These are phyloP conservation scores for Tolypocladium pustulatum DNA, from an alignment of 2,329 filamentous ascomycete species.

Conservation along the genomic window DNA sequence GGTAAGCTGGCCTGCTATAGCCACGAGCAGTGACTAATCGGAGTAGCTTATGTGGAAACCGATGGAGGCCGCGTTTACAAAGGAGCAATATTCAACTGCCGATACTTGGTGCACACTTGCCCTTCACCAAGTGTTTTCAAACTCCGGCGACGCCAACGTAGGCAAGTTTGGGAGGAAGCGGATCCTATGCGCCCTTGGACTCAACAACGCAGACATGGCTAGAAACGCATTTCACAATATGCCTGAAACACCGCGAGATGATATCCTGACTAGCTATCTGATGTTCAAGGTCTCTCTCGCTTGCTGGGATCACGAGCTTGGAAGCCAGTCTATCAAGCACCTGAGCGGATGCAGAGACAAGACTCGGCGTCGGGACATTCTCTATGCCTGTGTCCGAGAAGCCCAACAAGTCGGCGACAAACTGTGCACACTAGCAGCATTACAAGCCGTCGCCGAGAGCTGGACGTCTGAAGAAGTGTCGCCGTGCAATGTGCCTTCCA, in stretches of 20 bases:
- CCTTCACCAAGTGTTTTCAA: slow-evolving; percentile 55
- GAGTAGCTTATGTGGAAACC: slow-evolving; percentile 70
- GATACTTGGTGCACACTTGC: slow-evolving; percentile 64
- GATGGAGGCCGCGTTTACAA: slow-evolving; percentile 47
- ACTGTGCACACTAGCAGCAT: slow-evolving; percentile 35
- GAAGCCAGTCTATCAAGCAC: slow-evolving; percentile 51
- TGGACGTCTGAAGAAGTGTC: slow-evolving; percentile 10
- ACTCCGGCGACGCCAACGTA: slow-evolving; percentile 53
- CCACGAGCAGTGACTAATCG: slow-evolving; percentile 4
- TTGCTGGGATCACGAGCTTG: slow-evolving; percentile 43
- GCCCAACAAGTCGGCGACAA: slow-evolving; percentile 57
- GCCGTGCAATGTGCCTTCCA: slow-evolving; percentile 21
- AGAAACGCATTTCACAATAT: slow-evolving; percentile 42
- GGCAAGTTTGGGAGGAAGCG: slow-evolving; percentile 63
- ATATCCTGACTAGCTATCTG: slow-evolving; percentile 60
- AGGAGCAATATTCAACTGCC: slow-evolving; percentile 41
- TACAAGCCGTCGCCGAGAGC: slow-evolving; percentile 21
- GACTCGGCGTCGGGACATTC: slow-evolving; percentile 42
- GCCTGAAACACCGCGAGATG: slow-evolving; percentile 43
- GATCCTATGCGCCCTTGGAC: slow-evolving; percentile 57
- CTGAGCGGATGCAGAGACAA: slow-evolving; percentile 43
- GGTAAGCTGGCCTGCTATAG: slow-evolving; percentile 27
- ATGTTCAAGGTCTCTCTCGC: slow-evolving; percentile 64
- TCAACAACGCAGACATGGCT: slow-evolving; percentile 14
- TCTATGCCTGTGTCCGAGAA: slow-evolving; percentile 75